phyloP scores from a whole-genome alignment of 192 early-diverging fungal genomes.

The Gamsiella multidivaricata region DNA sequence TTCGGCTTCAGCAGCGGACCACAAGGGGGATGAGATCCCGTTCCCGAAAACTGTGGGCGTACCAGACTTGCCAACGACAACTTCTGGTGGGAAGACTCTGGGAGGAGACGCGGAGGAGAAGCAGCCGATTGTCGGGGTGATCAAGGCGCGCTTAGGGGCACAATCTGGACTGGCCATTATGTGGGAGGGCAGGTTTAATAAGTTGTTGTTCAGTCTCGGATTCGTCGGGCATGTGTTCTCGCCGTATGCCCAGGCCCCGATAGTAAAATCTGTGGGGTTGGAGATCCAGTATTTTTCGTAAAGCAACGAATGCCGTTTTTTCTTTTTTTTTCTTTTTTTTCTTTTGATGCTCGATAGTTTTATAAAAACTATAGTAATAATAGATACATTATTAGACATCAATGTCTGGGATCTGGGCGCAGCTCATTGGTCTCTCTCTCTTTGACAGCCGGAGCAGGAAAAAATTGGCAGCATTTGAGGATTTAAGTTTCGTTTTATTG shows the following conservation, averaged over 20 bases:
- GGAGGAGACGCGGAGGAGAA: constrained; percentile 29
- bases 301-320: neutral
- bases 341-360: neutral
- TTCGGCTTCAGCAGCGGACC: constrained; percentile 10
- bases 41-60: constrained; percentile 35
- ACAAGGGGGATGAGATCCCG: neutral
- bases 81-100: constrained; percentile 38
- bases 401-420: too few relatives aligned
- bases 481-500: too few relatives aligned
- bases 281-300: constrained; percentile 70
- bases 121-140: constrained; percentile 41
- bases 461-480: too few relatives aligned
- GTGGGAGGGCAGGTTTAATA: constrained; percentile 78
- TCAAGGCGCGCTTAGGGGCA: constrained; percentile 42
- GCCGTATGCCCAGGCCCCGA: constrained; percentile 53
- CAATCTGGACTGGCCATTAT: constrained; percentile 72
- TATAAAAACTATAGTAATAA: too few relatives aligned
- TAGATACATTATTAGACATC: too few relatives aligned
- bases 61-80: constrained; percentile 9
- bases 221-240: constrained; percentile 70
- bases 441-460: too few relatives aligned
- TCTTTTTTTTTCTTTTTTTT: neutral
- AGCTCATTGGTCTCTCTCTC: too few relatives aligned
- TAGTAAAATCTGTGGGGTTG: constrained; percentile 65
- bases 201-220: constrained; percentile 73